A percentile compares a stretch with the other conserved stretches of the same genome.
Evolutionary conservation across 257 asterid genomes (phyloP).

Genomic region (Solanum megistacrolobum): DNA sequence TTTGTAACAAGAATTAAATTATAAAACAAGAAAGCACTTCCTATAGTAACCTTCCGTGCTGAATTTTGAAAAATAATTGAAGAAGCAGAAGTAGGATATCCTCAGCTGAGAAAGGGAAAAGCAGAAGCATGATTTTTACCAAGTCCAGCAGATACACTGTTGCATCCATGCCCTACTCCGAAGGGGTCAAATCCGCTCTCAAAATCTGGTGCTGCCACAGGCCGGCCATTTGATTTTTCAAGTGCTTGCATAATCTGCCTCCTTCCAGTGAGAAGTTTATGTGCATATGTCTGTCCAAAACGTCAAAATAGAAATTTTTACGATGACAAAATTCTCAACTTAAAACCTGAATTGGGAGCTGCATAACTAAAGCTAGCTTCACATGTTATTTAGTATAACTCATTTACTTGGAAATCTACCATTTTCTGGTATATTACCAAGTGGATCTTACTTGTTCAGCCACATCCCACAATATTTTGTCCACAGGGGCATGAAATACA

Average conservation of each 20-base stretch:
- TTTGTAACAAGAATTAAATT: neutral
- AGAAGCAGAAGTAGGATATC: constrained; percentile 1
- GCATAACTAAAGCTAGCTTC: neutral
- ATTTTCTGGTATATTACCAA: neutral
- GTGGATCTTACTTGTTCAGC: constrained; percentile 66
- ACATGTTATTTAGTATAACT: neutral
- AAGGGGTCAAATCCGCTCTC: constrained; percentile 50
- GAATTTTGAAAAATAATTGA: neutral
- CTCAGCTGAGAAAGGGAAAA: neutral
- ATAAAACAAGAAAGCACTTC: neutral
- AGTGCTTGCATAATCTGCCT: constrained; percentile 26
- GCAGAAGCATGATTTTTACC: constrained; percentile 32
- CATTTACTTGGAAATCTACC: neutral
- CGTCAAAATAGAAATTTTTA: neutral
- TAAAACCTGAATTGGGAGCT: neutral
- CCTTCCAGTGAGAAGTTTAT: constrained; percentile 90
- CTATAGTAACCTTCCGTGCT: neutral
- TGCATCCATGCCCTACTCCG: constrained; percentile 88
- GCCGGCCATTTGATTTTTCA: constrained; percentile 19
- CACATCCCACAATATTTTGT: constrained; percentile 89
- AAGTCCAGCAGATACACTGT: constrained; percentile 86
- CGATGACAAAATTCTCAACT: neutral
- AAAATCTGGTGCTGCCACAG: constrained; percentile 22
- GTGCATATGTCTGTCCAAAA: constrained; percentile 64
- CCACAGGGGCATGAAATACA: constrained; percentile 71